Evolutionary conservation across 257 asterid species (phyloP).

Genomic region (Mentha longifolia): DNA sequence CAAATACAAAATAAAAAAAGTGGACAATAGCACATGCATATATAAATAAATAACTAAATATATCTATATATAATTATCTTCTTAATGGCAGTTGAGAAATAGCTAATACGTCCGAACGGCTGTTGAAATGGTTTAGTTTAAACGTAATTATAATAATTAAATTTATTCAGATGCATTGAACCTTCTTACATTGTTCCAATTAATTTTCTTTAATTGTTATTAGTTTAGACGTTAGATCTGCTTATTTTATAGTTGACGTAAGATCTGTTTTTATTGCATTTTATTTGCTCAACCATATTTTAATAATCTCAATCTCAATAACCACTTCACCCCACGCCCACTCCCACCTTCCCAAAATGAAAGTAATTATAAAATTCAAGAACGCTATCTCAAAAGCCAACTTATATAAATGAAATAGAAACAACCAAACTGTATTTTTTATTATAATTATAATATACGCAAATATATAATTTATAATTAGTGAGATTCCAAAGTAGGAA

Average conservation of each 20-base stretch:
- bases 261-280: conserved; percentile 34
- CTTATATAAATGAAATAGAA: too few relatives aligned
- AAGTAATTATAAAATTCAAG: too few relatives aligned
- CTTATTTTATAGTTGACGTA: neutral
- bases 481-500: too few relatives aligned
- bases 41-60: neutral
- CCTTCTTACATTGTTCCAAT: conserved; percentile 20
- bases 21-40: neutral
- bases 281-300: neutral
- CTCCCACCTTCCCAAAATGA: too few relatives aligned
- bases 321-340: neutral
- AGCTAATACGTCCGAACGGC: too few relatives aligned
- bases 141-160: neutral
- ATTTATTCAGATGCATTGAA: conserved; percentile 39
- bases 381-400: neutral
- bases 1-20: neutral
- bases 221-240: conserved; percentile 16
- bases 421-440: too few relatives aligned
- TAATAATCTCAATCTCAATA: neutral
- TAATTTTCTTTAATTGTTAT: conserved; percentile 37
- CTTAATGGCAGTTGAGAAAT: neutral
- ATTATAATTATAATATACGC: too few relatives aligned
- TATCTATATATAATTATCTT: neutral
- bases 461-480: too few relatives aligned
- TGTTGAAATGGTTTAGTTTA: conserved; percentile 1